A percentile compares a stretch with the other conserved stretches of the same genome.
Evolutionary conservation across 352 stramenopile genomes (phyloP).

Genomic region (Phytopythium ostracodes): DNA sequence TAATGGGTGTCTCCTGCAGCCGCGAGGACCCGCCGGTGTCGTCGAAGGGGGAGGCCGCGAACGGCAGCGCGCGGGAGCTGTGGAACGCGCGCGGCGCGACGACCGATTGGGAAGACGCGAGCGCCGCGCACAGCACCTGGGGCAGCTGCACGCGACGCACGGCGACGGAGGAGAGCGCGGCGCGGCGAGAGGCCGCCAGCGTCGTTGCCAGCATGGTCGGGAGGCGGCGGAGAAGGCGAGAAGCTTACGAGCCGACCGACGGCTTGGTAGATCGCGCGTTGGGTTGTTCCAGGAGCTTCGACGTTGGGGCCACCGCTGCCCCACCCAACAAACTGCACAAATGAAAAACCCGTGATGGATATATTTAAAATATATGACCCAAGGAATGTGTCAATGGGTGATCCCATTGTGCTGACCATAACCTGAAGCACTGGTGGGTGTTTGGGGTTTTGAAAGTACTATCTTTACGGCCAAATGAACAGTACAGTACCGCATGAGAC

Average conservation of each 20-base stretch:
- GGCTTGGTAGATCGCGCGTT: background rate
- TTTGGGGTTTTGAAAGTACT: too few relatives aligned
- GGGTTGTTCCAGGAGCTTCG: background rate
- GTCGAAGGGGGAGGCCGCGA: constrained; percentile 31
- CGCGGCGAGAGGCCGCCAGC: constrained; percentile 16
- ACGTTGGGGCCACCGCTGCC: background rate
- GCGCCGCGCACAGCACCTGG: background rate
- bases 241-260: background rate
- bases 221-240: background rate
- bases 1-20: constrained; percentile 44
- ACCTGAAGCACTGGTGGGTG: too few relatives aligned
- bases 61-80: constrained; percentile 20
- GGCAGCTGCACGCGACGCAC: constrained; percentile 13
- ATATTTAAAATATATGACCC: too few relatives aligned
- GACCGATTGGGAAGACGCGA: background rate
- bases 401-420: too few relatives aligned
- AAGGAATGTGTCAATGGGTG: too few relatives aligned
- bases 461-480: too few relatives aligned
- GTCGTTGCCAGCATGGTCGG: constrained; percentile 19
- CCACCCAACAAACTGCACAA: background rate
- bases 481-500: too few relatives aligned
- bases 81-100: constrained; percentile 15
- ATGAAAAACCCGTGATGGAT: too few relatives aligned
- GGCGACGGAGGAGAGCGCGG: background rate
- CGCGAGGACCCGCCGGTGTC: constrained; percentile 31